Evolutionary conservation across 75 land plant genomes (phyloP).

Genomic region (Pinus albicaulis): DNA sequence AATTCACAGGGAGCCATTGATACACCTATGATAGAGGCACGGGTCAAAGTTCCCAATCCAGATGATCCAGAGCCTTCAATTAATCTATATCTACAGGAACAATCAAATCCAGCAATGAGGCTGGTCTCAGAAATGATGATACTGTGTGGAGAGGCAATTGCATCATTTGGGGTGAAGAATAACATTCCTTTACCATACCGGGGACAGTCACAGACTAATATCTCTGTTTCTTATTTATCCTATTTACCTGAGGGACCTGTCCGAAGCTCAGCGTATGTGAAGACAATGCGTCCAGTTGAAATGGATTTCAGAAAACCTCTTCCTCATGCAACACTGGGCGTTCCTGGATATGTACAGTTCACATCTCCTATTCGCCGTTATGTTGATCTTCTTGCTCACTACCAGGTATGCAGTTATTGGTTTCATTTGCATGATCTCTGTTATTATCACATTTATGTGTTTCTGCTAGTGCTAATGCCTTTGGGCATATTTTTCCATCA

Average conservation of each 20-base stretch:
- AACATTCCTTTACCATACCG: constrained; percentile 86
- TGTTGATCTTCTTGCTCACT: constrained; percentile 91
- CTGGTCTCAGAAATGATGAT: constrained; percentile 99
- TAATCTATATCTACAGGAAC: constrained; percentile 66
- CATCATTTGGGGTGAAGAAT: constrained; percentile 66
- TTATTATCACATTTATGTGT: constrained; percentile 14
- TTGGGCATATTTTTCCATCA: not conserved
- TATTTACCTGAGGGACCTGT: constrained; percentile 91
- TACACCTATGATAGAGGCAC: constrained; percentile 58
- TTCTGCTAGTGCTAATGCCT: not conserved
- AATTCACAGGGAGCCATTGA: constrained; percentile 81
- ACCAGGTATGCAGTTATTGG: constrained; percentile 56
- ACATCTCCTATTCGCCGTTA: constrained; percentile 97
- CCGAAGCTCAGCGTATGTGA: constrained; percentile 62
- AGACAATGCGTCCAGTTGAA: constrained; percentile 72
- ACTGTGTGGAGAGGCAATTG: constrained; percentile 93
- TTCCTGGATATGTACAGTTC: constrained; percentile 98
- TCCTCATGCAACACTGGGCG: constrained; percentile 75
- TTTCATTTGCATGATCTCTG: constrained; percentile 3
- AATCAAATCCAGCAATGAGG: constrained; percentile 68
- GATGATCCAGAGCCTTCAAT: constrained; percentile 83
- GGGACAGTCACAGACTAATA: constrained; percentile 76
- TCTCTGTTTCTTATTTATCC: constrained; percentile 43
- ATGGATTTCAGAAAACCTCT: constrained; percentile 81
- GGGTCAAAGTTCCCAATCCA: constrained; percentile 67